These are phyloP conservation scores for Echinochloa phyllopogon DNA, from an alignment of 176 grass and related monocot genomes.

Conservation along the genomic window DNA sequence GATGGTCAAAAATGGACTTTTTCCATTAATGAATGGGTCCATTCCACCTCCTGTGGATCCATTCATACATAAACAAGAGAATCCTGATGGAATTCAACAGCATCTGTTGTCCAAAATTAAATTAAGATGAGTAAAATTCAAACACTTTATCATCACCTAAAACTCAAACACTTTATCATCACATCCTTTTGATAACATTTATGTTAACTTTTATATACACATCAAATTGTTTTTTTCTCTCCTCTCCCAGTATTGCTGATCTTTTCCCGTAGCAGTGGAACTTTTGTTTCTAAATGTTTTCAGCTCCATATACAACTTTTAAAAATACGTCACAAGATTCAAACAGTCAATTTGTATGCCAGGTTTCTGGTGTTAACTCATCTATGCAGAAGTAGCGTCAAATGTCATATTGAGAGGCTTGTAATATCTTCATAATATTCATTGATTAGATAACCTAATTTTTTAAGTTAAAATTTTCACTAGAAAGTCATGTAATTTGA, in stretches of 20 bases:
- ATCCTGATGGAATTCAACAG: constrained; percentile 1
- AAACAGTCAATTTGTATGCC: neutral
- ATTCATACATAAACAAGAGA: neutral
- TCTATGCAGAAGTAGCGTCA: neutral
- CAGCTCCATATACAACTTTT: neutral
- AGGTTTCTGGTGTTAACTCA: constrained; percentile 8
- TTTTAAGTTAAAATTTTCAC: neutral
- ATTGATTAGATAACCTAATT: neutral
- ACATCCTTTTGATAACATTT: constrained; percentile 19
- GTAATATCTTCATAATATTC: neutral
- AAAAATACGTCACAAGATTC: neutral
- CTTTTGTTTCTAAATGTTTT: constrained; percentile 10
- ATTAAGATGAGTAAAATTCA: constrained; percentile 21
- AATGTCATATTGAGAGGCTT: neutral
- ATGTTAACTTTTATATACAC: constrained; percentile 10
- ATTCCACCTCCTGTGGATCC: neutral
- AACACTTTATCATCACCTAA: constrained; percentile 7
- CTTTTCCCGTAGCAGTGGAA: neutral
- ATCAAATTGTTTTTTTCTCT: neutral
- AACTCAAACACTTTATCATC: constrained; percentile 20
- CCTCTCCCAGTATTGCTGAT: neutral
- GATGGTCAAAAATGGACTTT: no score
- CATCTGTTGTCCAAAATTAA: constrained; percentile 17
- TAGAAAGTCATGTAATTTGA: neutral
- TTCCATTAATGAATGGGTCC: neutral